A percentile compares a stretch with the other conserved stretches of the same genome.
Evolutionary conservation across 2,329 filamentous ascomycete genomes (phyloP).

Genomic region (Ophidiomyces ophidiicola): DNA sequence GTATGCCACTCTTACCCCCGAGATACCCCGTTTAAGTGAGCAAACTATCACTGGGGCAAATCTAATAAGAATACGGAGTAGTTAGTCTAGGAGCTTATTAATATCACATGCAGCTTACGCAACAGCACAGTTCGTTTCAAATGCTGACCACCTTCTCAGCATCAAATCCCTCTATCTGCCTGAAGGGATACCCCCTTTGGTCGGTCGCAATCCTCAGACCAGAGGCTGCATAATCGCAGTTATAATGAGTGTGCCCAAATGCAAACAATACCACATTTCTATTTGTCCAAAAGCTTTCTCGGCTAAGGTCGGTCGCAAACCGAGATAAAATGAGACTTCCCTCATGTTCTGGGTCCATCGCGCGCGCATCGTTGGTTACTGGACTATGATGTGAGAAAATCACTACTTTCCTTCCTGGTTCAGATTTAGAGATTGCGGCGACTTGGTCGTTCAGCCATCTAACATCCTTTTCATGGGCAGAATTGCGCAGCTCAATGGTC

Average conservation of each 20-base stretch:
- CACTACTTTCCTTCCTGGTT: slow-evolving; percentile 27
- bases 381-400: slow-evolving; percentile 33
- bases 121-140: too few species aligned
- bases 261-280: slow-evolving; percentile 33
- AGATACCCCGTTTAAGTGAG: too few species aligned
- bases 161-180: slow-evolving; percentile 28
- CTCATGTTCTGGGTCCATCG: slow-evolving; percentile 23
- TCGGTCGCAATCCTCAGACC: slow-evolving; percentile 29
- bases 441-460: slow-evolving; percentile 31
- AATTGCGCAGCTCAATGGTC: slow-evolving; percentile 24
- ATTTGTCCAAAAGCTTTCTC: slow-evolving; percentile 30
- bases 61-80: too few species aligned
- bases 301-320: slow-evolving; percentile 34
- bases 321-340: slow-evolving; percentile 24
- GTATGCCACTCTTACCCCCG: too few species aligned
- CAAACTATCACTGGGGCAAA: too few species aligned
- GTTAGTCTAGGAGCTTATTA: too few species aligned
- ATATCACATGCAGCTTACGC: too few species aligned
- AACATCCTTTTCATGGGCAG: slow-evolving; percentile 25
- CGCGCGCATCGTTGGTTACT: slow-evolving; percentile 16
- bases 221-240: slow-evolving; percentile 27
- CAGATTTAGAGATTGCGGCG: slow-evolving; percentile 19
- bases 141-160: slow-evolving; percentile 18
- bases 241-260: slow-evolving; percentile 41
- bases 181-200: slow-evolving; percentile 22